Evolutionary conservation across 2,329 filamentous ascomycete species (phyloP), one percentile per base, ranked within the genome.

Genomic region (Ceratocystis variospora): DNA sequence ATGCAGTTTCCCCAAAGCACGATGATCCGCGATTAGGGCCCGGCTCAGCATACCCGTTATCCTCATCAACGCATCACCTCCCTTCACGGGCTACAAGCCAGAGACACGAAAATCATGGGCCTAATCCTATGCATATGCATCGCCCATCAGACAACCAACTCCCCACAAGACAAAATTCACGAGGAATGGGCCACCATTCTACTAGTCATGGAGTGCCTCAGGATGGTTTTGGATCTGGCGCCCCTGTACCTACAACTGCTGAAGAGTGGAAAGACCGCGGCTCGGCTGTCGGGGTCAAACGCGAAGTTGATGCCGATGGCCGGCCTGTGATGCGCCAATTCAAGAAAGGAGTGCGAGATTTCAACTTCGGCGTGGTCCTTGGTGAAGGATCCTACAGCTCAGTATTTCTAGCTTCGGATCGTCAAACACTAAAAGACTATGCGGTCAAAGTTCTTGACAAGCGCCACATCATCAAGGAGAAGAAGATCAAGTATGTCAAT

Each of bases 401-500:
- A 7, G 94, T 99, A 46, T 85, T 94, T 70, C 85, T 94, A 64
- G 94, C 92, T 46, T 96, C 91, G 3, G 94, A 99, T 75, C 86
- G 93, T 68, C 90, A 96, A 75, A 96, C 90, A 0, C 79, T 95
- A 67, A 96, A 96, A 72, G 93, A 99, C 75, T 97, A 97, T 73
- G 94, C 94, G 31, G 92, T 99, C 77, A 99, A 99, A 75, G 93
- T 99, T 17, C 83, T 99, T 61, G 94, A 99, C 77, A 99, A 99
- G 78, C 85, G 91, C 72, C 94, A 99, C 75, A 99, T 99, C 73
- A 99, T 99, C 80, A 99, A 97, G 77, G 94, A 99, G 78, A 97
- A 96, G 77, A 99, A 99, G 81, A 96, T 99, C 73, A 99, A 99
- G 80, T 99, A 99, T 73, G 94, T 99, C 76, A 99, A 97, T 76